Percentiles rank a stretch among this genome's conserved stretches.
These are phyloP conservation scores for Syncephalastrum contaminatum DNA, from an alignment of 371 early-diverging fungal species.

Conservation along the genomic window DNA sequence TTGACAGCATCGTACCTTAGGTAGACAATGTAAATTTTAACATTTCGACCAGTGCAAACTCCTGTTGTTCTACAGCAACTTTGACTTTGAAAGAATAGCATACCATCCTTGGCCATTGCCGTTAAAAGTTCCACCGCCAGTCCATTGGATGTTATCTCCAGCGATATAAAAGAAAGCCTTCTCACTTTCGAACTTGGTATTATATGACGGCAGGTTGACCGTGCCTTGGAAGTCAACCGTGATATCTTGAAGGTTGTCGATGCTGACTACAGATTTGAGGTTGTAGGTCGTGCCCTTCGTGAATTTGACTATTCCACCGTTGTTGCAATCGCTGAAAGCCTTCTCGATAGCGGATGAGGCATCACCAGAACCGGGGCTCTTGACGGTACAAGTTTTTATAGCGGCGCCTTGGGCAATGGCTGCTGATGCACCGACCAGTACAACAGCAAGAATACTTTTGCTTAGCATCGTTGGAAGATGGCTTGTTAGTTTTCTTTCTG, in stretches of 20 bases:
- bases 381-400: constrained; percentile 20
- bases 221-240: constrained; percentile 30
- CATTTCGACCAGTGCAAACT: too few species aligned
- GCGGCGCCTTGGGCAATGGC: too few species aligned
- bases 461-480: too few species aligned
- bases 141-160: constrained; percentile 29
- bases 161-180: constrained; percentile 26
- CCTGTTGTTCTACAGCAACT: too few species aligned
- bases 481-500: too few species aligned
- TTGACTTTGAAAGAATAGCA: not conserved
- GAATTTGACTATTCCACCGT: constrained; percentile 32
- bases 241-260: constrained; percentile 22
- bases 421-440: too few species aligned
- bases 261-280: constrained; percentile 18
- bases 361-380: constrained; percentile 23
- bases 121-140: constrained; percentile 19
- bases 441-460: too few species aligned
- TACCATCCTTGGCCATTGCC: constrained; percentile 40
- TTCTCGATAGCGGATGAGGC: constrained; percentile 20
- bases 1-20: constrained; percentile 22
- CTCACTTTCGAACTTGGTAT: constrained; percentile 22
- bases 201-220: constrained; percentile 25
- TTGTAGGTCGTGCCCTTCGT: constrained; percentile 27
- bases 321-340: constrained; percentile 31
- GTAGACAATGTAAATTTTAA: not conserved